Base-by-base conservation (phyloP, 2,329 filamentous ascomycete genomes). In the Tolypocladium tropicale region DNA sequence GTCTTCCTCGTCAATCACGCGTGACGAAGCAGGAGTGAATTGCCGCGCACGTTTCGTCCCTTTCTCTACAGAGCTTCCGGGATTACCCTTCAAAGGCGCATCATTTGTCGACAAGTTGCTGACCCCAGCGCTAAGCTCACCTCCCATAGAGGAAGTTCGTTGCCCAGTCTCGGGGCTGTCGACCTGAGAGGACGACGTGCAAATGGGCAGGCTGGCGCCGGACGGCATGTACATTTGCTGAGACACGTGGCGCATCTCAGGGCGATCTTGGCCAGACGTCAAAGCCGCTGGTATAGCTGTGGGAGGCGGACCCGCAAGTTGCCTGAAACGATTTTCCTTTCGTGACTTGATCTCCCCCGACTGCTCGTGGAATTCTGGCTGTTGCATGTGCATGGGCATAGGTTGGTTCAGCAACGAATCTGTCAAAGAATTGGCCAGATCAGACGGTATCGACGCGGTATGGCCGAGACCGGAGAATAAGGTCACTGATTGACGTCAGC, bases 351-450 rank as follows among this genome's bases (percentile, higher is more conserved):
- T 57, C 55, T 78, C 72, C 10, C 65, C 60, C 6, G 70, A 65
- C 2, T 72, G 70, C 1, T 66, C 57, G 3, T 62, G 57, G 48
- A 67, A 64, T n/a, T 60, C 63, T 18, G 68, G 60, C 11, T 67
- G 61, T 16, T 69, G 69, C 5, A 68, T 57, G 4, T 72, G 68
- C 3, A 74, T 62, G 0, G 74, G 70, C 33, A 71, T 65, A 12
- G 76, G 73, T 54, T 80, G 77, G 52, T 77, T 78, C 32, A 80
- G 67, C 41, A 81, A 64, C 0, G 77, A 78, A 55, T 75, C 71
- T 0, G 76, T 76, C 53, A 80, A 65, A n/a, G 74, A 71, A 6
- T 69, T 68, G 6, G 74, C 71, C 5, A 78, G 63, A 36, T 75
- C 73, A 2, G 68, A 56, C 2, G 67, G 60, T 4, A 69, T 56